Conservation (phyloP, 2,329 filamentous ascomycete species). For the Arthrobotrys iridis region DNA sequence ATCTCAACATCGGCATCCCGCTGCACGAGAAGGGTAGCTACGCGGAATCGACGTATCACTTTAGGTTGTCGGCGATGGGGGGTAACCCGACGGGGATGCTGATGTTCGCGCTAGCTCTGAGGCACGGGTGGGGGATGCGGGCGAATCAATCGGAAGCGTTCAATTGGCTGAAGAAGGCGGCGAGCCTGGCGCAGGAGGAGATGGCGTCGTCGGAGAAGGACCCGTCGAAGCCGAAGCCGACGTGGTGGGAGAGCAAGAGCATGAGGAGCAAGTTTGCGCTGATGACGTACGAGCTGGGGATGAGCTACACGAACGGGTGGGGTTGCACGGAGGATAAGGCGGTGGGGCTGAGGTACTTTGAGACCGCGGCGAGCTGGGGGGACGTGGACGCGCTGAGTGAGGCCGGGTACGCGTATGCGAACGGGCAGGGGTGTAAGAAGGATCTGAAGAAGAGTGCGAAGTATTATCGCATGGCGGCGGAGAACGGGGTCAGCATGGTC, state of each 20-base stretch:
- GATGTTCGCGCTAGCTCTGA: conserved; percentile 90
- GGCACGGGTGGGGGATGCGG: conserved; percentile 98
- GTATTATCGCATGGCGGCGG: conserved; percentile 89
- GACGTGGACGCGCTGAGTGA: conserved; percentile 94
- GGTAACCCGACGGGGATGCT: conserved; percentile 94
- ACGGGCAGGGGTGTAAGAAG: conserved; percentile 94
- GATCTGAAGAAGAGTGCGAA: conserved; percentile 92
- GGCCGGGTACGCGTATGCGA: conserved; percentile 93
- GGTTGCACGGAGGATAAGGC: conserved; percentile 91
- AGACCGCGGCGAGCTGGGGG: conserved; percentile 96
- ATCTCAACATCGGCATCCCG: conserved; percentile 87
- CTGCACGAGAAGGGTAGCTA: conserved; percentile 87
- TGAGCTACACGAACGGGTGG: conserved; percentile 98
- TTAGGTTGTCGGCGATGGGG: conserved; percentile 85
- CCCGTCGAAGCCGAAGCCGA: conserved; percentile 69
- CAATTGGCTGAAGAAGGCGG: conserved; percentile 89
- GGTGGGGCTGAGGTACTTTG: conserved; percentile 89
- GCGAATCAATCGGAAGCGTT: conserved; percentile 90
- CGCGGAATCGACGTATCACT: conserved; percentile 94
- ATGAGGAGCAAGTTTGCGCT: conserved; percentile 93
- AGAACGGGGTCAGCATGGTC: conserved; percentile 95
- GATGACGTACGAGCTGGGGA: conserved; percentile 94
- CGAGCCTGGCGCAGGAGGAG: conserved; percentile 82
- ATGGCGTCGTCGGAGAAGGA: conserved; percentile 80
- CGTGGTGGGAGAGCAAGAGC: conserved; percentile 77